A percentile compares a stretch with the other conserved stretches of the same genome.
Conservation (phyloP, 352 stramenopile species). For the Phytophthora sp. region DNA sequence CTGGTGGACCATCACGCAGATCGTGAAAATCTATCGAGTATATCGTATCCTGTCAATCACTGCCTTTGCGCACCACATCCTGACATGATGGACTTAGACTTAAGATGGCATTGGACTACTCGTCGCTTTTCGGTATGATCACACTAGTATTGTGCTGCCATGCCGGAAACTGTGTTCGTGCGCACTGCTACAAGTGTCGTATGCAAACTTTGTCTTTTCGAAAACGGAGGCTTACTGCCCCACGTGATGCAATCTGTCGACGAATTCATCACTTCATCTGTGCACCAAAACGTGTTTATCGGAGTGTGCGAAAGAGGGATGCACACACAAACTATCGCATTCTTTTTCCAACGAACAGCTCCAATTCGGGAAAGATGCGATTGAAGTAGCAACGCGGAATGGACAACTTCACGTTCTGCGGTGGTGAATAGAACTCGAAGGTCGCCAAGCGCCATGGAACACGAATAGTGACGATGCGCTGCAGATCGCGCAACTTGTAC, state of each 20-base stretch:
- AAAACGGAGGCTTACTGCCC: neutral
- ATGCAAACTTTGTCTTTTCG: neutral
- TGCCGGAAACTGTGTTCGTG: neutral
- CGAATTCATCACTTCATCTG: neutral
- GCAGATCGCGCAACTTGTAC: constrained; percentile 4
- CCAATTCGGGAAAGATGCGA: neutral
- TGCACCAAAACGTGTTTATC: neutral
- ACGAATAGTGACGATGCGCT: neutral
- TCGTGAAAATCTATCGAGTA: too few relatives aligned
- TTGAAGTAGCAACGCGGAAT: neutral
- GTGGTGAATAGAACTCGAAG: neutral
- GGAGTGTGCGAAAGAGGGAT: neutral
- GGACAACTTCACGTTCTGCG: constrained; percentile 1
- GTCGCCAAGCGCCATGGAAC: neutral
- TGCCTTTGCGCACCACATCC: too few relatives aligned
- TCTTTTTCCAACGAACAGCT: neutral
- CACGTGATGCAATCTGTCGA: neutral
- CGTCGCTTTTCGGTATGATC: too few relatives aligned
- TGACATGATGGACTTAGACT: too few relatives aligned
- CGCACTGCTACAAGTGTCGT: neutral
- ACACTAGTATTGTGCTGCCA: too few relatives aligned
- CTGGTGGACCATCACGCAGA: too few relatives aligned
- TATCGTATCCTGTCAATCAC: too few relatives aligned
- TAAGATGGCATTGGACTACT: too few relatives aligned
- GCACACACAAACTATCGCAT: neutral